Evolutionary conservation across 345 rosid genomes (phyloP), one percentile per base, ranked within the genome.

Genomic region (Lepidium aucheri): DNA sequence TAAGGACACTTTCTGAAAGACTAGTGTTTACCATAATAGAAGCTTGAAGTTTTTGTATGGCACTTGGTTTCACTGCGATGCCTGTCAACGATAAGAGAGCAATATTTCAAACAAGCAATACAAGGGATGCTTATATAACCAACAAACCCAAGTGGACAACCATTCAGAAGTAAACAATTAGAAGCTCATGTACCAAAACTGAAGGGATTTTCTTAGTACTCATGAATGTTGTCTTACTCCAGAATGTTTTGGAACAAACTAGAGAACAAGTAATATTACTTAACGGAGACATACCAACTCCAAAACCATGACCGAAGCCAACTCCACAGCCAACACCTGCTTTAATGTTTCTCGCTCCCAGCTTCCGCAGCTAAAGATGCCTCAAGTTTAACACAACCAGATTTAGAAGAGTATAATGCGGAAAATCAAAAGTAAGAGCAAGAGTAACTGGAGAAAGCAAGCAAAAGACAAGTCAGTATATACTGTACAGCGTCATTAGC

Each of bases 1-100:
- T n/a, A n/a, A n/a, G n/a, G 53, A 45, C 8, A 40, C 1, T 42
- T 8, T 26, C 14, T 7, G 42, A 33, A 50, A 53, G 16, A 53
- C 20, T 24, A 5, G 65, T 52, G 61, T 84, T 67, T 80, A 86
- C 99, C 53, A 83, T 20, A 68, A 77, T 41, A 74, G 67, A 70
- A 53, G 82, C 75, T 71, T 94, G 96, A n/a, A 86, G 61, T 79
- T 85, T 86, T 51, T 83, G 77, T 76, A 88, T 44, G 53, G 82
- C 87, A 50, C 92, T 82, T 57, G 97, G 96, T 78, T 90, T 94
- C 78, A 88, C 78, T 38, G 96, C 95, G 30, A 94, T 76, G 50
- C 99, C 97, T 90, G 86, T 65, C 54, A 82, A 50, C 6, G 15
- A 42, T 43, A 38, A 16, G 34, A 14, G 5, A 6, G 35, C 55